Evolutionary conservation across 2,329 filamentous ascomycete genomes (phyloP).

Genomic region (Curvularia sp.): DNA sequence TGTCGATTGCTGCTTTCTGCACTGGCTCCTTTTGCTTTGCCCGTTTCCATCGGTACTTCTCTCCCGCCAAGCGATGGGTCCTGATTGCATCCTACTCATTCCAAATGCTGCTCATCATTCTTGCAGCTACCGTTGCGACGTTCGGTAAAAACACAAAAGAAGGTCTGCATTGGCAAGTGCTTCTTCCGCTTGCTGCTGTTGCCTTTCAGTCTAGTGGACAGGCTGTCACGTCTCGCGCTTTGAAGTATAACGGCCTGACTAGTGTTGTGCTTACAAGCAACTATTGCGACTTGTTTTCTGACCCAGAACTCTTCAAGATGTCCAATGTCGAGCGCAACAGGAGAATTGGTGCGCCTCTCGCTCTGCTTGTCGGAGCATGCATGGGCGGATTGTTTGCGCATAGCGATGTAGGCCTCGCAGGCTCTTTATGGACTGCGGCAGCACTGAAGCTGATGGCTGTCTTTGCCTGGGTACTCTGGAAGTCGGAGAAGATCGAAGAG

Average conservation of each 20-base stretch:
- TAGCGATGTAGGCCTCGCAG: constrained; percentile 59
- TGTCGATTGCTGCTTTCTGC: constrained; percentile 74
- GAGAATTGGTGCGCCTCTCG: constrained; percentile 58
- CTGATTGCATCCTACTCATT: constrained; percentile 57
- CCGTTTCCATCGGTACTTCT: constrained; percentile 69
- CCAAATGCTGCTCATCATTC: constrained; percentile 52
- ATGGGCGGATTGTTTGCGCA: constrained; percentile 63
- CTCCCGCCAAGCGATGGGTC: constrained; percentile 69
- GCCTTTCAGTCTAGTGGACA: constrained; percentile 82
- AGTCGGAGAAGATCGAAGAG: constrained; percentile 33
- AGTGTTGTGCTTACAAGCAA: constrained; percentile 82
- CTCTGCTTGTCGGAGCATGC: constrained; percentile 62
- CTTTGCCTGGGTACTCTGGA: constrained; percentile 53
- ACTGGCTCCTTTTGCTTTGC: constrained; percentile 75
- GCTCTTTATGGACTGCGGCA: constrained; percentile 58
- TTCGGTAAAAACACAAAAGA: constrained; percentile 48
- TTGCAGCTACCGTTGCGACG: constrained; percentile 54
- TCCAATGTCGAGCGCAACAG: constrained; percentile 62
- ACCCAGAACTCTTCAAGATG: constrained; percentile 59
- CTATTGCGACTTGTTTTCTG: constrained; percentile 81
- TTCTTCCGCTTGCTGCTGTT: constrained; percentile 71
- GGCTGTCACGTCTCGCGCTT: constrained; percentile 73
- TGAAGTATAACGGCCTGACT: constrained; percentile 74
- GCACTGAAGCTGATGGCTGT: constrained; percentile 50
- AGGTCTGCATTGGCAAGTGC: constrained; percentile 58